These are phyloP conservation scores for Fusarium liriodendri DNA, from an alignment of 2,329 filamentous ascomycete species.

Conservation along the genomic window DNA sequence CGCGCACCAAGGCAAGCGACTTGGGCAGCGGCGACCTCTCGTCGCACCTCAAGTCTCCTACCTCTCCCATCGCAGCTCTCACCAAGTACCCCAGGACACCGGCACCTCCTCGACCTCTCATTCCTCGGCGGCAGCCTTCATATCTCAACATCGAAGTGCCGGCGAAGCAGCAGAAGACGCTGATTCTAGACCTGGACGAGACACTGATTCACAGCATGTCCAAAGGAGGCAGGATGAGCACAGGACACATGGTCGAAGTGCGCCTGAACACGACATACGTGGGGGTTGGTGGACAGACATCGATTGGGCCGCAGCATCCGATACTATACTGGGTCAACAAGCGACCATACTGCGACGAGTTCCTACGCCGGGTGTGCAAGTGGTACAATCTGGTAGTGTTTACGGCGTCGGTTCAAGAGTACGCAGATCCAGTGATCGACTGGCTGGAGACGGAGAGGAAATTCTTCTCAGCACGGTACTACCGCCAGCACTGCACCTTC, in stretches of 20 bases:
- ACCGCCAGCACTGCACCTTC: slow-evolving; percentile 96
- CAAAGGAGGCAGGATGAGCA: slow-evolving; percentile 94
- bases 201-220: slow-evolving; percentile 98
- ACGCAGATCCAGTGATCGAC: slow-evolving; percentile 98
- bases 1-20: slow-evolving; percentile 55
- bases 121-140: slow-evolving; percentile 89
- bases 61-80: slow-evolving; percentile 80
- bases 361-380: slow-evolving; percentile 89
- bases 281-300: slow-evolving; percentile 74
- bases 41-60: slow-evolving; percentile 92
- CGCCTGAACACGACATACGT: slow-evolving; percentile 81
- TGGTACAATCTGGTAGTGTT: slow-evolving; percentile 99
- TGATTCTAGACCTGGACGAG: slow-evolving; percentile 96
- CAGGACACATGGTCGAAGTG: slow-evolving; percentile 98
- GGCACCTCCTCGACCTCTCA: slow-evolving; percentile 87
- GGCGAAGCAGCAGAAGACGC: slow-evolving; percentile 81
- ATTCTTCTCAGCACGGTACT: slow-evolving; percentile 93
- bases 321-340: slow-evolving; percentile 99
- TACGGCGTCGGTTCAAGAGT: slow-evolving; percentile 97
- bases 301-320: slow-evolving; percentile 79
- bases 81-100: slow-evolving; percentile 93
- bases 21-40: slow-evolving; percentile 65
- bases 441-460: slow-evolving; percentile 98
- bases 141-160: slow-evolving; percentile 75
- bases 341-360: slow-evolving; percentile 95